Base-by-base conservation (phyloP, 2,329 filamentous ascomycete genomes). In the Biscogniauxia mediterranea region DNA sequence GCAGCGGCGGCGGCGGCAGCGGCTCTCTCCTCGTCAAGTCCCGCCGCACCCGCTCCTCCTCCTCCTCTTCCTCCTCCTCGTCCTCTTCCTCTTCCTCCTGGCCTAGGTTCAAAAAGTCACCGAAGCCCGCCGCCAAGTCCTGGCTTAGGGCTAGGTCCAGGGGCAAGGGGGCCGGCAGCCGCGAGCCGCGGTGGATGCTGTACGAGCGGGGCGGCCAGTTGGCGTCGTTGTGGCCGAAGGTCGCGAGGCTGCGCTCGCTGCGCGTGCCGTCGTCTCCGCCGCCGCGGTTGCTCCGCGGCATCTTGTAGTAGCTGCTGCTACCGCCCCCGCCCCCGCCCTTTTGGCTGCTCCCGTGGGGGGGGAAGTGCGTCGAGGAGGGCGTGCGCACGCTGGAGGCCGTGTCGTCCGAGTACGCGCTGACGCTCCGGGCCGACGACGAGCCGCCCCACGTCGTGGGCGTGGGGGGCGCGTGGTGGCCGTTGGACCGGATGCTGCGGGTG, bases 341-440 rank as follows among this genome's bases (percentile, higher is more conserved):
- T 2, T 5, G 2, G 23, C 23, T 23, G 52, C 26, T 61, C 56
- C 2, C 61, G 59, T 4, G 50, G 26, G 26, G 62, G 5, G 42
- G 23, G 4, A 56, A 60, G 4, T 59, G 65, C 4, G 58, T 15
- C 21, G 62, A 56, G 2, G 66, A 56, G 0, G 62, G 26, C 32
- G 65, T 55, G 23, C 64, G 63, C 0, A 65, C 57, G 59, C 60
- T 68, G 17, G 56, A 60, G 8, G 62, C 61, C 1, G 64, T 64
- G 59, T 73, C 71, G 49, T 73, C 71, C 11, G 72, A 71, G 59
- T 61, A 68, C 8, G 55, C 66, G 51, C 67, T 66, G n/a, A 69
- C 61, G 58, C 70, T 72, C 66, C 67, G 59, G 21, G 69, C 65
- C 20, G 69, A 71, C 21, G 69, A 71, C 5, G 68, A 71, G 9